phyloP scores from a whole-genome alignment of 345 rosid genomes.

The Syzygium aromaticum region DNA sequence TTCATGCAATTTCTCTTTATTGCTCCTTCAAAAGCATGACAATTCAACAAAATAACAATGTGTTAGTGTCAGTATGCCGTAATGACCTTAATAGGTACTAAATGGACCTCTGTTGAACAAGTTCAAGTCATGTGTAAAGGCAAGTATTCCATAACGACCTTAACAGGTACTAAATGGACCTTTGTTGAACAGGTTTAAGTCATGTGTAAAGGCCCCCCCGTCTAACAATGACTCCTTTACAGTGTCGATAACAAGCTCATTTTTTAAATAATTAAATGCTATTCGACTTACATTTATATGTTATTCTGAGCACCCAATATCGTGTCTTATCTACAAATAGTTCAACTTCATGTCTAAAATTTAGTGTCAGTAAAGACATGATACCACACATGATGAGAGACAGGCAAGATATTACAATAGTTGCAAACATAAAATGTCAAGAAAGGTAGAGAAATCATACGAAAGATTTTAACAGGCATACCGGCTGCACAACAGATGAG shows the following conservation, averaged over 20 bases:
- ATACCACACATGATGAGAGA: too few relatives aligned
- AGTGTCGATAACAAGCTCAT: background rate
- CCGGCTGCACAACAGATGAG: constrained; percentile 81
- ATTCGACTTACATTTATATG: background rate
- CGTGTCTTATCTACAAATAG: background rate
- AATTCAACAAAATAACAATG: background rate
- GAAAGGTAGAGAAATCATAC: background rate
- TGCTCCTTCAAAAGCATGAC: background rate
- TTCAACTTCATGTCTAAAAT: background rate
- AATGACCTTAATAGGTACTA: background rate
- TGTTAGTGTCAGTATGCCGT: background rate
- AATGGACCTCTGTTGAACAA: background rate
- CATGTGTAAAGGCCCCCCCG: background rate
- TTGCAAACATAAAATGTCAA: background rate
- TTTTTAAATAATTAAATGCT: background rate
- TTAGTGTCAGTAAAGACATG: too few relatives aligned
- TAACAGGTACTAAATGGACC: background rate
- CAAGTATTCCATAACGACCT: background rate
- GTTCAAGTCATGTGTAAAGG: background rate
- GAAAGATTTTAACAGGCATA: constrained; percentile 15
- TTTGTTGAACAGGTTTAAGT: background rate
- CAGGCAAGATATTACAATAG: too few relatives aligned
- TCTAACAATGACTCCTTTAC: background rate
- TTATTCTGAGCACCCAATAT: background rate
- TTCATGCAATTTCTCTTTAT: background rate